Base-by-base conservation (phyloP, 179 eudicot genomes). In the Silene coronaria region DNA sequence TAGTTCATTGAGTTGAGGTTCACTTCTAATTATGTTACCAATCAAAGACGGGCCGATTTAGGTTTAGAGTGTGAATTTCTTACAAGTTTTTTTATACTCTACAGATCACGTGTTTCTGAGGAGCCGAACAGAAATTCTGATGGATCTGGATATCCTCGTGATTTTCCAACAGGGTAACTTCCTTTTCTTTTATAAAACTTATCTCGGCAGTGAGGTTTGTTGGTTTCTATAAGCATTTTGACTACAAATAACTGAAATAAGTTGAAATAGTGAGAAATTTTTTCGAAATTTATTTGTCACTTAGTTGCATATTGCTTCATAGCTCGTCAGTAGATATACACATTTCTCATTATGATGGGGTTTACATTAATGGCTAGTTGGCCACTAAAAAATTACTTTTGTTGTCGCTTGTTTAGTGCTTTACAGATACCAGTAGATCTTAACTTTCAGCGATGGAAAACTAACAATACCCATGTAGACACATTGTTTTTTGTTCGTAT, bases 101-200 rank as follows among this genome's bases (percentile, higher is more conserved):
- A 58, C 74, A 82, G 84, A 57, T 59, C 55, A 57, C 65, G 30
- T 66, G 51, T 51, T 48, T 61, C 59, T 13, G 78, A 75, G 28
- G 84, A 72, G 64, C n/a, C 72, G 2, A 79, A 53, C 66, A 66
- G 77, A 30, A 59, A 71, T 62, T 5, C 45, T 6, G 78, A 72
- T 66, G 80, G 36, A 23, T 72, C 77, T 72, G 71, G 28, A 51
- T 22, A 17, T 51, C 42, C 28, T 22, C 80, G 34, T 60, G 81
- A 71, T 10, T 67, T 66, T 51, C 76, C 70, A 30, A 34, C 73
- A n/a, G 66, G 84, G 84, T 82, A 75, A 82, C 23, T 53, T 14
- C 42, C 5, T 36, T 72, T 72, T 7, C 28, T 61, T 51, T 19
- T 14, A 17, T 10, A 53, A 21, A 13, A 53, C 58, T 53, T 53